Evolutionary conservation across 495 filamentous ascomycete species (phyloP).

Genomic region (Neurospora sp.): DNA sequence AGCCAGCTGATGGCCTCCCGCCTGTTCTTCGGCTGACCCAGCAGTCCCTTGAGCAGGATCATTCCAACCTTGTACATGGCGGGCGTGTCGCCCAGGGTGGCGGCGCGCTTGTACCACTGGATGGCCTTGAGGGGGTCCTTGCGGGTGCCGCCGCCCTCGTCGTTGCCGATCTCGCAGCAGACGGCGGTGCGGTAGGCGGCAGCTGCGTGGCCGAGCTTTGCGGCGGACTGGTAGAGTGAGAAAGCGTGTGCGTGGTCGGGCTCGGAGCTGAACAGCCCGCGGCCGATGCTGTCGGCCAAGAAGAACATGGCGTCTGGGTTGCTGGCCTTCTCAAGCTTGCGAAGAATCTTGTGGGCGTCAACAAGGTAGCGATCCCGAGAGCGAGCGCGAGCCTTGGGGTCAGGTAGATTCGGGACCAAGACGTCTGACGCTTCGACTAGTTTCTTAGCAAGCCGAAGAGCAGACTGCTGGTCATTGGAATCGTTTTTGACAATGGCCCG

Average conservation of each 20-base stretch:
- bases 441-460: conserved; percentile 70
- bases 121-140: conserved; percentile 88
- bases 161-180: conserved; percentile 92
- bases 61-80: conserved; percentile 99
- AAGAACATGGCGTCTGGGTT: conserved; percentile 87
- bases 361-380: conserved; percentile 73
- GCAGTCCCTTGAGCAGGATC: conserved; percentile 86
- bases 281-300: conserved; percentile 79
- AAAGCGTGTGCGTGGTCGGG: conserved; percentile 84
- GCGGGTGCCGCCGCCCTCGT: conserved; percentile 83
- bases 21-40: conserved; percentile 76
- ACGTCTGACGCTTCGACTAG: conserved; percentile 74
- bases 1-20: conserved; percentile 83
- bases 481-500: conserved; percentile 55
- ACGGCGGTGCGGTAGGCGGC: conserved; percentile 92
- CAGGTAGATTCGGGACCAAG: conserved; percentile 61
- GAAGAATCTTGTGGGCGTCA: conserved; percentile 82
- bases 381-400: conserved; percentile 62
- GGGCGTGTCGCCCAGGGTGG: conserved; percentile 76
- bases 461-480: conserved; percentile 58
- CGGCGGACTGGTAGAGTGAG: conserved; percentile 82
- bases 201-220: conserved; percentile 74
- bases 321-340: conserved; percentile 60
- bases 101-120: conserved; percentile 94
- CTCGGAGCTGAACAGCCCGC: conserved; percentile 45